Evolutionary conservation across 176 grass and related monocot species (phyloP).

Genomic region (Eragrostis curvula): DNA sequence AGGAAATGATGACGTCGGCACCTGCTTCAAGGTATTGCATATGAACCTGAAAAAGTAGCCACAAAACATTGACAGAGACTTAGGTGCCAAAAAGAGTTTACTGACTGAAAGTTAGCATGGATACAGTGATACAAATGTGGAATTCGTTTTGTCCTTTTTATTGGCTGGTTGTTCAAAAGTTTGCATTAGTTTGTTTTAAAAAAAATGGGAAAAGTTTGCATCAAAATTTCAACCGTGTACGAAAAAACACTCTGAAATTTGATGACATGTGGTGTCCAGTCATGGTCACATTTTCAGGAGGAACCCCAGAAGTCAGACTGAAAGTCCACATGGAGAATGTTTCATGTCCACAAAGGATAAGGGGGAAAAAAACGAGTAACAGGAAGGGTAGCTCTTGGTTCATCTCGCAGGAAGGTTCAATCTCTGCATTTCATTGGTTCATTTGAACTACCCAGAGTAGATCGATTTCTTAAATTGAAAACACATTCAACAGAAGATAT

Average conservation of each 20-base stretch:
- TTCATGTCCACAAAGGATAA: not conserved
- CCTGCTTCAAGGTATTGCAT: slow-evolving; percentile 82
- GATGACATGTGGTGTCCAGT: not conserved
- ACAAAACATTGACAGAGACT: not conserved
- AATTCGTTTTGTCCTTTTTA: not conserved
- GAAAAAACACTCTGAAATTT: not conserved
- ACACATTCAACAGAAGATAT: not conserved
- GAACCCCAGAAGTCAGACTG: not conserved
- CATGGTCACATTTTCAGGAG: not conserved
- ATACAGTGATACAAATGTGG: not conserved
- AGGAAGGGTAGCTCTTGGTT: not conserved
- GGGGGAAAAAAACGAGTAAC: not conserved
- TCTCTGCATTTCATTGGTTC: not conserved
- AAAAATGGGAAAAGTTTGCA: not conserved
- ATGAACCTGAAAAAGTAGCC: slow-evolving; percentile 59
- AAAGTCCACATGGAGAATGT: slow-evolving; percentile 4
- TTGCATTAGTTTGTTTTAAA: not conserved
- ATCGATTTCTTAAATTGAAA: not conserved
- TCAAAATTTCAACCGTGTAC: not conserved
- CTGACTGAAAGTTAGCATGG: no score
- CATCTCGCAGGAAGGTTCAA: not conserved
- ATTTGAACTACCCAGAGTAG: slow-evolving; percentile 23
- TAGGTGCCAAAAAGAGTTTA: no score
- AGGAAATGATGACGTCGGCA: slow-evolving; percentile 76
- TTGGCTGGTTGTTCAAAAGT: not conserved